A percentile compares a stretch with the other conserved stretches of the same genome.
Evolutionary conservation across 805 yeast genomes (phyloP).

Genomic region (Lipomyces mesembrius): DNA sequence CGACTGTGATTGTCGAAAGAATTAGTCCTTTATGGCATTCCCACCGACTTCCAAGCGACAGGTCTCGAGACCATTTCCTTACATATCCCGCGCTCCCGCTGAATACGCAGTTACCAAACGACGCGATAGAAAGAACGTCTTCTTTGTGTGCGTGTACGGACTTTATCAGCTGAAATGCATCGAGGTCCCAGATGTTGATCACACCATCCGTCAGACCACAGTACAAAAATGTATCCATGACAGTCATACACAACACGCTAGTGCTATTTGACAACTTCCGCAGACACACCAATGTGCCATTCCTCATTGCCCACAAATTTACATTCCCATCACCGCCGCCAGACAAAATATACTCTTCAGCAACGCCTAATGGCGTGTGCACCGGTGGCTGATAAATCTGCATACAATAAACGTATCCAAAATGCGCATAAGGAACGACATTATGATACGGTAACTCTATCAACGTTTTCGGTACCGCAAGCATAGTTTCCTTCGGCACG

Average conservation of each 20-base stretch:
- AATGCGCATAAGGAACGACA: constrained; percentile 80
- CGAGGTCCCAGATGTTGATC: constrained; percentile 84
- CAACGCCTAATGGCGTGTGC: constrained; percentile 13
- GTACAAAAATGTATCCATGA: constrained; percentile 70
- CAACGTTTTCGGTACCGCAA: constrained; percentile 24
- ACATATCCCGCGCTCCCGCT: constrained; percentile 60
- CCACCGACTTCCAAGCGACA: constrained; percentile 55
- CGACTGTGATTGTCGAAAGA: constrained; percentile 59
- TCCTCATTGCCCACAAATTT: constrained; percentile 71
- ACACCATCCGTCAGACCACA: constrained; percentile 79
- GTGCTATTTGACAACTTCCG: constrained; percentile 52
- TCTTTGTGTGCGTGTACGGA: constrained; percentile 49
- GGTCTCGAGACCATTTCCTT: constrained; percentile 57
- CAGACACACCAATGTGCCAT: constrained; percentile 18
- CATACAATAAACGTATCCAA: constrained; percentile 76
- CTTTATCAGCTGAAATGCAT: constrained; percentile 69
- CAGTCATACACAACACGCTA: constrained; percentile 70
- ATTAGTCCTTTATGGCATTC: constrained; percentile 60
- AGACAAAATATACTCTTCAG: constrained; percentile 54
- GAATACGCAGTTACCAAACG: constrained; percentile 61
- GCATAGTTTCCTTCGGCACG: constrained; percentile 38
- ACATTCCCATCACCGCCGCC: constrained; percentile 92
- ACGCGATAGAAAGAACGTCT: constrained; percentile 66
- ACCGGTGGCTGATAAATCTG: constrained; percentile 19
- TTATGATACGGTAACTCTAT: constrained; percentile 66